Conservation (phyloP, 768 basidiomycete species). For the Nevesoporus exiguus region DNA sequence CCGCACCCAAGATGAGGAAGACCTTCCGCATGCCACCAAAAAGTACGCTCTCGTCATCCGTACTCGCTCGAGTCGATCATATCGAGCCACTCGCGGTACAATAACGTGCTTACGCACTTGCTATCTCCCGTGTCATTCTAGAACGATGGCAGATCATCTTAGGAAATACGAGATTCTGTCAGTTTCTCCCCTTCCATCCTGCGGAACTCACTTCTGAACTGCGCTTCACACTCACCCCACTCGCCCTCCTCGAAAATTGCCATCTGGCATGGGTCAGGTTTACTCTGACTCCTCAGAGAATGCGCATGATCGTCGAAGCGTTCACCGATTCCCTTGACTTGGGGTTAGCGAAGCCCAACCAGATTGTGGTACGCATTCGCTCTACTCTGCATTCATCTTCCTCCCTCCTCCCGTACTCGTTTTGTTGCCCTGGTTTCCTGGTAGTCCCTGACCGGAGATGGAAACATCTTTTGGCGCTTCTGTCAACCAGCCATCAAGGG, state of each 20-base stretch:
- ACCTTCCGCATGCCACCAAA: conserved; percentile 92
- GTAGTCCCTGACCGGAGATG: not conserved
- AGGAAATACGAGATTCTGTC: conserved; percentile 85
- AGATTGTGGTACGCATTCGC: conserved; percentile 76
- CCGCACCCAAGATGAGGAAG: conserved; percentile 81
- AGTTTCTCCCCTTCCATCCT: conserved; percentile 36
- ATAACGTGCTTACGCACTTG: conserved; percentile 5
- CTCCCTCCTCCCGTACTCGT: conserved; percentile 2
- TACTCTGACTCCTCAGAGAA: conserved; percentile 83
- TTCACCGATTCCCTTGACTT: conserved; percentile 90
- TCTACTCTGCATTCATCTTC: not conserved
- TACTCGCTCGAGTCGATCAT: not conserved
- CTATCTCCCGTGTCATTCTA: conserved; percentile 25
- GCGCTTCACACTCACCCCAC: not conserved
- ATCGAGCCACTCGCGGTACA: not conserved
- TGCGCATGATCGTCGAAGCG: conserved; percentile 96
- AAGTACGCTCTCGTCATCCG: conserved; percentile 47
- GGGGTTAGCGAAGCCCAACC: conserved; percentile 76
- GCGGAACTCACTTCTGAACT: conserved; percentile 2
- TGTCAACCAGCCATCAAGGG: not conserved
- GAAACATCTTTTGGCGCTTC: not conserved
- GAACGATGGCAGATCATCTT: conserved; percentile 92
- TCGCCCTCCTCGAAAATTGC: too few relatives aligned
- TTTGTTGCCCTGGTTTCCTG: conserved; percentile 1
- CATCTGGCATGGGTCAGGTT: conserved; percentile 46